These are phyloP conservation scores for Acephala macrosclerotiorum DNA, from an alignment of 2,329 filamentous ascomycete species.

Conservation along the genomic window DNA sequence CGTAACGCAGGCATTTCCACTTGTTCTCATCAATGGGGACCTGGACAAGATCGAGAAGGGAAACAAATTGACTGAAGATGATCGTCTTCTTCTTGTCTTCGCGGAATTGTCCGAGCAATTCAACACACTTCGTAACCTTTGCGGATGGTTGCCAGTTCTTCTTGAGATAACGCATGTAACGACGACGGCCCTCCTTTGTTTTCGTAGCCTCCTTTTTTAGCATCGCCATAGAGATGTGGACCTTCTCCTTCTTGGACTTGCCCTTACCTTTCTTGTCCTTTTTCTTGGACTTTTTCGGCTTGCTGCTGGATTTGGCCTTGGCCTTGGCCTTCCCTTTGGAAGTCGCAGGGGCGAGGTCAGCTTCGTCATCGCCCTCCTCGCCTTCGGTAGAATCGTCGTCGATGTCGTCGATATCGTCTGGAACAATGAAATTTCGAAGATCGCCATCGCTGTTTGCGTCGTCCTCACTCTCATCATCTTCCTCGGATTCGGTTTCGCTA, in stretches of 20 bases:
- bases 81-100: slow-evolving; percentile 75
- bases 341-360: slow-evolving; percentile 42
- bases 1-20: slow-evolving; percentile 68
- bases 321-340: slow-evolving; percentile 52
- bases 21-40: slow-evolving; percentile 68
- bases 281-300: slow-evolving; percentile 46
- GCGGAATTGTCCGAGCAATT: slow-evolving; percentile 59
- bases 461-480: slow-evolving; percentile 49
- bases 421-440: slow-evolving; percentile 63
- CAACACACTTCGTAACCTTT: slow-evolving; percentile 74
- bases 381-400: slow-evolving; percentile 31
- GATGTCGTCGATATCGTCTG: slow-evolving; percentile 50
- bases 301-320: slow-evolving; percentile 46
- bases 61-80: slow-evolving; percentile 84
- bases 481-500: slow-evolving; percentile 41
- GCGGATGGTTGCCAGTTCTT: slow-evolving; percentile 77
- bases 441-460: slow-evolving; percentile 49
- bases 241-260: slow-evolving; percentile 38
- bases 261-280: slow-evolving; percentile 42
- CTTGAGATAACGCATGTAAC: slow-evolving; percentile 77
- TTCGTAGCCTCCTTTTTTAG: slow-evolving; percentile 72
- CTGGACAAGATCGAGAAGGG: slow-evolving; percentile 79
- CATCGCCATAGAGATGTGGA: slow-evolving; percentile 61
- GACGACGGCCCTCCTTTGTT: slow-evolving; percentile 69
- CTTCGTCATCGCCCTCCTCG: slow-evolving; percentile 42